Evolutionary conservation across 129 eudicot species (phyloP).

Genomic region (Ambrosia artemisiifolia): DNA sequence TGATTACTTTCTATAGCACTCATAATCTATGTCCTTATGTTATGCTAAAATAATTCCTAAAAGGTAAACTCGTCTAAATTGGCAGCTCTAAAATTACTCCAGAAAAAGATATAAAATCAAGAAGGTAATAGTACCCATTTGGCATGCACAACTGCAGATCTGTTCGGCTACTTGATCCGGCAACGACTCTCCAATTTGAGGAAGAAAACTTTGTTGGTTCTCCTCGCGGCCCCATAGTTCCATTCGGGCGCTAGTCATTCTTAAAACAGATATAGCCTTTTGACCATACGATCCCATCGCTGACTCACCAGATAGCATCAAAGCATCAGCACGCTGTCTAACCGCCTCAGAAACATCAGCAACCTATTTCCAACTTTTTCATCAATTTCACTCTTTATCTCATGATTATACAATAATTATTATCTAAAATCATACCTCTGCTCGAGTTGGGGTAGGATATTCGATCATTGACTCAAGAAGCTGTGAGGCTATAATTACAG

Average conservation of each 20-base stretch:
- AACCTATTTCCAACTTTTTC: conserved; percentile 36
- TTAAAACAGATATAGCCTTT: conserved; percentile 57
- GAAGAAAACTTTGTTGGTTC: conserved; percentile 35
- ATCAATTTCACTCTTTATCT: background rate
- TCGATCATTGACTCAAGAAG: conserved; percentile 73
- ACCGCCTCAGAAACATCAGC: conserved; percentile 82
- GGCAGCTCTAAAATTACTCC: conserved; percentile 13
- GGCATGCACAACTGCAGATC: conserved; percentile 52
- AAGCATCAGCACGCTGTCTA: conserved; percentile 70
- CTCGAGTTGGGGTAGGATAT: conserved; percentile 79
- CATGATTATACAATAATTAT: background rate
- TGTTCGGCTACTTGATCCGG: conserved; percentile 57
- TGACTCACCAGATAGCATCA: conserved; percentile 76
- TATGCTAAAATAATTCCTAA: too few relatives aligned
- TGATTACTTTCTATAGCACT: too few relatives aligned
- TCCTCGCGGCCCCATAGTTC: conserved; percentile 57
- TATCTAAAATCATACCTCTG: conserved; percentile 42
- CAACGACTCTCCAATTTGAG: conserved; percentile 41
- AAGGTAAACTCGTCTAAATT: too few relatives aligned
- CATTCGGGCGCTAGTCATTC: conserved; percentile 58
- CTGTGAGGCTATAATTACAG: conserved; percentile 70
- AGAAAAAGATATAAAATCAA: conserved; percentile 38
- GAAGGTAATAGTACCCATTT: conserved; percentile 54
- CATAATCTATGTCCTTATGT: too few relatives aligned
- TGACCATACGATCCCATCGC: conserved; percentile 60